Evolutionary conservation across 768 basidiomycete genomes (phyloP).

Genomic region (Baorangia bicolor): DNA sequence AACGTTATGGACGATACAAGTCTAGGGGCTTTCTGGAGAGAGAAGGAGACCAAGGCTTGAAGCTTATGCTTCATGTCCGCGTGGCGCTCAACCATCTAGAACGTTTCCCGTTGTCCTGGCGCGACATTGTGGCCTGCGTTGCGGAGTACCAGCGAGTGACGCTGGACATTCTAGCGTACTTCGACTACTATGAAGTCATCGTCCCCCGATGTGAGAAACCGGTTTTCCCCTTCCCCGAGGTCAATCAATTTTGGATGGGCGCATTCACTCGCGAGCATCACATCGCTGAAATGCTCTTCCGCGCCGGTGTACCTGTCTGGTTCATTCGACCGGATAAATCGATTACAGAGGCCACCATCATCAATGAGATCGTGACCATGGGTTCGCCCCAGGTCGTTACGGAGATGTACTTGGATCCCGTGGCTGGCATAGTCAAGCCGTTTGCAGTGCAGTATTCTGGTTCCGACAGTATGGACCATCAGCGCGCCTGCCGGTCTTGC

Average conservation of each 20-base stretch:
- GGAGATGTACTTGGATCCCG: neutral
- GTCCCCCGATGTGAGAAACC: neutral
- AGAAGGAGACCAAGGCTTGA: neutral
- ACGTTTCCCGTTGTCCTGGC: neutral
- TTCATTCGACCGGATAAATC: neutral
- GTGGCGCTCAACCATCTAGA: neutral
- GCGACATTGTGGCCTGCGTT: neutral
- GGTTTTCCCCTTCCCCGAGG: neutral
- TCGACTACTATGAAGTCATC: neutral
- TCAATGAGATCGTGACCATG: neutral
- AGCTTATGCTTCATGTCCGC: neutral
- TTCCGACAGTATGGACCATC: neutral
- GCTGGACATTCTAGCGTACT: neutral
- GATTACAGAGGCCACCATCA: neutral
- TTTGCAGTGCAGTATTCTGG: neutral
- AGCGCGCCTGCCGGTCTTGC: neutral
- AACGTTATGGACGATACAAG: neutral
- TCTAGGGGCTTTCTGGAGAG: neutral
- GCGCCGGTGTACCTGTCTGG: neutral
- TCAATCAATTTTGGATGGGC: neutral
- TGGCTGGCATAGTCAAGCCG: neutral
- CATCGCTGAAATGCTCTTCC: neutral
- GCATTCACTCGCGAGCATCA: neutral
- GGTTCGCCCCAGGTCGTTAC: neutral
- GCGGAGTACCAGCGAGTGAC: neutral